Evolutionary conservation across 2,329 filamentous ascomycete genomes (phyloP).

Genomic region (Fusarium denticulatum): DNA sequence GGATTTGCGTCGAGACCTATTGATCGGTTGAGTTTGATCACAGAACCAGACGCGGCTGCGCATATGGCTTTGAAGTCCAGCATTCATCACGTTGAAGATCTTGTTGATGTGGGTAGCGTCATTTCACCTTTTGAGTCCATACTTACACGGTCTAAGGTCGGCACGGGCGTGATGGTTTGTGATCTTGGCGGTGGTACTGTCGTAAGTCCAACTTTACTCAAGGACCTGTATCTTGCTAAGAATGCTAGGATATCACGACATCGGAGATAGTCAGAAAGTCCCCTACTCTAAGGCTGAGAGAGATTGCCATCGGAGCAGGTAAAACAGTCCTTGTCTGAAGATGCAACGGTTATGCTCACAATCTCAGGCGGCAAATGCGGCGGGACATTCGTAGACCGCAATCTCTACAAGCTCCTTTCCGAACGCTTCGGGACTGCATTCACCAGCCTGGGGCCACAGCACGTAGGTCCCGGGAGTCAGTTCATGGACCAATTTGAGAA

Average conservation of each 20-base stretch:
- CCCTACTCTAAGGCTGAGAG: not conserved
- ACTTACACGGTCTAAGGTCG: not conserved
- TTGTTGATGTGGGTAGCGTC: not conserved
- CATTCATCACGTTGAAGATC: not conserved
- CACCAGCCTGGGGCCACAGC: not conserved
- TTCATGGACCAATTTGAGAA: not conserved
- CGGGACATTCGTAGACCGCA: not conserved
- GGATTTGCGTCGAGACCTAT: not conserved
- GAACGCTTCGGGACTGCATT: not conserved
- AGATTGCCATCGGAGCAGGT: not conserved
- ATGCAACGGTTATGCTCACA: not conserved
- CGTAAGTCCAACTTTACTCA: not conserved
- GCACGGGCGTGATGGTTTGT: not conserved
- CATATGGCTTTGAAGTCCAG: not conserved
- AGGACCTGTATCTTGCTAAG: accelerated
- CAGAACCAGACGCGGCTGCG: not conserved
- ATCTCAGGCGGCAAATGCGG: not conserved
- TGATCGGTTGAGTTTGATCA: not conserved
- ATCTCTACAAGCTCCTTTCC: not conserved
- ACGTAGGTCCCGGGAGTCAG: not conserved
- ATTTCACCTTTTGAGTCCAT: not conserved
- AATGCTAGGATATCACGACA: not conserved
- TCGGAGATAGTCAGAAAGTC: not conserved
- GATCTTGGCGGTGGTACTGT: not conserved
- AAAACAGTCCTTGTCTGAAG: accelerated